phyloP scores from a whole-genome alignment of 2,329 filamentous ascomycete genomes.

The Beauveria australis region DNA sequence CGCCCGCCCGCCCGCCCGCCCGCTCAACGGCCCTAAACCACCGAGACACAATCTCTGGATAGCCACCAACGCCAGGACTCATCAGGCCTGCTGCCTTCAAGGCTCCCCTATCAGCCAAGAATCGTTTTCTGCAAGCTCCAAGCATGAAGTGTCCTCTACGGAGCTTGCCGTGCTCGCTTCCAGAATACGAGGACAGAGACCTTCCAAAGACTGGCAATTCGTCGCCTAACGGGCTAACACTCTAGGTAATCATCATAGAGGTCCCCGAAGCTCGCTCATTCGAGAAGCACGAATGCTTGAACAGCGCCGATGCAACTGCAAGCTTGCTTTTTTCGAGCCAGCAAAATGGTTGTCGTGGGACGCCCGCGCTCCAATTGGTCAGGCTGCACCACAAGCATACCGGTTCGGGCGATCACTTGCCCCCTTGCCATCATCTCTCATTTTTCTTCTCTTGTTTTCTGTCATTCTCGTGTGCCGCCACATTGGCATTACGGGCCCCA shows the following conservation, averaged over 20 bases:
- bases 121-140: neutral
- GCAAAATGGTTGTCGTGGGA: constrained; percentile 2
- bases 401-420: constrained; percentile 15
- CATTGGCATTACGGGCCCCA: constrained; percentile 1
- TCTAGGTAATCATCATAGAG: neutral
- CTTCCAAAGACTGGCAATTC: neutral
- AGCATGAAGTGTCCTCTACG: neutral
- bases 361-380: neutral
- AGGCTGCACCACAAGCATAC: constrained; percentile 13
- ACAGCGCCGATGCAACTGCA: neutral
- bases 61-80: neutral
- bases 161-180: neutral
- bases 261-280: neutral
- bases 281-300: neutral
- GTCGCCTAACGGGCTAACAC: neutral
- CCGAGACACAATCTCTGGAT: constrained; percentile 6
- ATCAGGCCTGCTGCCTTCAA: neutral
- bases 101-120: neutral
- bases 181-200: neutral
- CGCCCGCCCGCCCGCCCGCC: neutral
- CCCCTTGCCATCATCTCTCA: constrained; percentile 15
- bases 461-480: neutral
- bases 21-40: neutral
- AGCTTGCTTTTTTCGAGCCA: constrained; percentile 5
- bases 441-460: constrained; percentile 10